phyloP scores from a whole-genome alignment of 164 flowering plant species.

The Euptelea pleiosperma region DNA sequence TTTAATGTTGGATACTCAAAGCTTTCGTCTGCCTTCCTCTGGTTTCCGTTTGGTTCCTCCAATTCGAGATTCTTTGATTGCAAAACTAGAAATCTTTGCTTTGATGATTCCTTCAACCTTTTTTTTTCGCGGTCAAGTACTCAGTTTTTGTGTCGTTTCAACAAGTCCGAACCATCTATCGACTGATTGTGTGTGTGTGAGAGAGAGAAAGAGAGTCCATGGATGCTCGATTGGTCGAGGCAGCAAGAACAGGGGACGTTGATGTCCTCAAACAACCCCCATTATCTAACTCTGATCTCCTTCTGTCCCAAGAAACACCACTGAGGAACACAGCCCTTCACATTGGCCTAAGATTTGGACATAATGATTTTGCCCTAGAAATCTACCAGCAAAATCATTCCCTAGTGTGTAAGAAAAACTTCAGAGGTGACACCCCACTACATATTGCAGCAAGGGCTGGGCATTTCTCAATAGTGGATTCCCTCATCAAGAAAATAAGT shows the following conservation, averaged over 20 bases:
- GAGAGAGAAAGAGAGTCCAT: conserved; percentile 6
- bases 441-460: conserved; percentile 13
- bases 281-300: background rate
- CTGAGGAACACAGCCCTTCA: conserved; percentile 10
- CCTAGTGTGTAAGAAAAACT: background rate
- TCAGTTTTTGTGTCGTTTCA: too few relatives aligned
- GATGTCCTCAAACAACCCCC: background rate
- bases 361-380: background rate
- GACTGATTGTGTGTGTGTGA: too few relatives aligned
- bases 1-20: too few relatives aligned
- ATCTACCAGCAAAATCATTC: background rate
- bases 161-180: too few relatives aligned
- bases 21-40: too few relatives aligned
- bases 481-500: background rate
- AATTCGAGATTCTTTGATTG: too few relatives aligned
- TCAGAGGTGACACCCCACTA: conserved; percentile 10
- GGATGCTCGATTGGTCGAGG: background rate
- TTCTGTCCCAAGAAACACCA: background rate
- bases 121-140: too few relatives aligned
- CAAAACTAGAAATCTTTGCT: too few relatives aligned
- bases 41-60: too few relatives aligned
- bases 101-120: too few relatives aligned
- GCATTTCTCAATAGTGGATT: background rate
- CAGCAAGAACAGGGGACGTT: background rate
- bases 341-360: background rate